A percentile compares a stretch with the other conserved stretches of the same genome.
Evolutionary conservation across 2,329 filamentous ascomycete genomes (phyloP).

Genomic region (Monosporascus sp.): DNA sequence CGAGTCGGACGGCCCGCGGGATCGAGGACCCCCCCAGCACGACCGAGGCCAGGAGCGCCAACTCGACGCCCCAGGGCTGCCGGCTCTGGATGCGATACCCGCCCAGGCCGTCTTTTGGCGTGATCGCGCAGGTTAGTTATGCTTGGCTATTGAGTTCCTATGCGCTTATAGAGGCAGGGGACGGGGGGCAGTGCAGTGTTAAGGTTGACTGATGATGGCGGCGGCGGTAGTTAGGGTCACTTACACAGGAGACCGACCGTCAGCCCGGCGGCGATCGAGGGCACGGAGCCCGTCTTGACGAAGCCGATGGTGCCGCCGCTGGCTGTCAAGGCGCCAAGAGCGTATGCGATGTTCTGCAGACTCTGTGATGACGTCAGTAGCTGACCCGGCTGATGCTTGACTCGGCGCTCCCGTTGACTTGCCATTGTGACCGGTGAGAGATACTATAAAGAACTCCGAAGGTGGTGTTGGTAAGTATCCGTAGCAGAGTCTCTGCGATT

Average conservation of each 20-base stretch:
- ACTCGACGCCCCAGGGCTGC: conserved; percentile 77
- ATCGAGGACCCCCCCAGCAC: conserved; percentile 80
- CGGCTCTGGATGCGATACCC: conserved; percentile 73
- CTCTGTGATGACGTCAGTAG: conserved; percentile 9
- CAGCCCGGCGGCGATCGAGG: conserved; percentile 79
- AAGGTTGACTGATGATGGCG: not conserved
- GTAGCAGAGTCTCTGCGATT: too few species aligned
- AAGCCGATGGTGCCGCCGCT: conserved; percentile 86
- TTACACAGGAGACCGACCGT: conserved; percentile 67
- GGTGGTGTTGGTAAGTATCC: too few species aligned
- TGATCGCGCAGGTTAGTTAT: conserved; percentile 2
- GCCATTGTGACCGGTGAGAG: too few species aligned
- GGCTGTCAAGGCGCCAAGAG: conserved; percentile 78
- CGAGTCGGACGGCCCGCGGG: conserved; percentile 75
- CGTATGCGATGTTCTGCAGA: conserved; percentile 62
- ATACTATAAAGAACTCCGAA: too few species aligned
- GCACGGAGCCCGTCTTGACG: conserved; percentile 75
- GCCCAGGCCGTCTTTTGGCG: conserved; percentile 62
- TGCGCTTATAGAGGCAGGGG: not conserved
- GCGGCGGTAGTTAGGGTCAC: conserved; percentile 16
- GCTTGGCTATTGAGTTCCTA: not conserved
- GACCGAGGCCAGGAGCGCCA: conserved; percentile 83
- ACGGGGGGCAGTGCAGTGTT: not conserved
- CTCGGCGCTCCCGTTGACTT: too few species aligned
- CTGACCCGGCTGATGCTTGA: too few species aligned